phyloP scores from a whole-genome alignment of 257 asterid species.

The Lithospermum erythrorhizon region DNA sequence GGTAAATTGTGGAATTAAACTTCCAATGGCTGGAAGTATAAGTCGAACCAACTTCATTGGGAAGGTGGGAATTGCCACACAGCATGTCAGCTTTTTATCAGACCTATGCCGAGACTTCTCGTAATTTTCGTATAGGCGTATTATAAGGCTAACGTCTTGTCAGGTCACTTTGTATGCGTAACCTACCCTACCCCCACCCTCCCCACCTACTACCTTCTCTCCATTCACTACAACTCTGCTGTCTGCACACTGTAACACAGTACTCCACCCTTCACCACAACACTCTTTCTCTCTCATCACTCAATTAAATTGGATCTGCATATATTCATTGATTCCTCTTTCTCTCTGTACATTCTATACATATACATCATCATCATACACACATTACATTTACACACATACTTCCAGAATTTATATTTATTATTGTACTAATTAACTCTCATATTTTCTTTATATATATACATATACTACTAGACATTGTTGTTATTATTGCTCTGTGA shows the following conservation, averaged over 20 bases:
- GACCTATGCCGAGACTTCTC: too few species aligned
- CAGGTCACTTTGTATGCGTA: conserved; percentile 7
- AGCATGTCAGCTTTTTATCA: too few species aligned
- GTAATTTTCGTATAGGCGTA: too few species aligned
- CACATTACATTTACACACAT: not conserved
- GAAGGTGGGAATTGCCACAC: too few species aligned
- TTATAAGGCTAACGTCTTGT: too few species aligned
- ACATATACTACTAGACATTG: conserved; percentile 8
- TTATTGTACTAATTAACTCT: conserved; percentile 5
- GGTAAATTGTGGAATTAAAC: too few species aligned
- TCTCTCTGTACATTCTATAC: not conserved
- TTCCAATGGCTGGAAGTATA: too few species aligned
- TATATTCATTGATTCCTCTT: too few species aligned
- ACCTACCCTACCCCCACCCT: conserved; percentile 31
- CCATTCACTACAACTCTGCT: conserved; percentile 21
- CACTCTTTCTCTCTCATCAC: conserved; percentile 7
- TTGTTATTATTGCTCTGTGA: not conserved
- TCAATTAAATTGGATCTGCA: not conserved
- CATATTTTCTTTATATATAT: conserved; percentile 23
- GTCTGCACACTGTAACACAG: conserved; percentile 27
- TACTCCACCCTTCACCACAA: not conserved
- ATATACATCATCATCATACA: too few species aligned
- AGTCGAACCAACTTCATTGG: too few species aligned
- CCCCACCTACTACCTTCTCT: conserved; percentile 20
- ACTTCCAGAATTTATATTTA: not conserved